phyloP scores from a whole-genome alignment of 495 filamentous ascomycete genomes.

The Viridothelium virens region DNA sequence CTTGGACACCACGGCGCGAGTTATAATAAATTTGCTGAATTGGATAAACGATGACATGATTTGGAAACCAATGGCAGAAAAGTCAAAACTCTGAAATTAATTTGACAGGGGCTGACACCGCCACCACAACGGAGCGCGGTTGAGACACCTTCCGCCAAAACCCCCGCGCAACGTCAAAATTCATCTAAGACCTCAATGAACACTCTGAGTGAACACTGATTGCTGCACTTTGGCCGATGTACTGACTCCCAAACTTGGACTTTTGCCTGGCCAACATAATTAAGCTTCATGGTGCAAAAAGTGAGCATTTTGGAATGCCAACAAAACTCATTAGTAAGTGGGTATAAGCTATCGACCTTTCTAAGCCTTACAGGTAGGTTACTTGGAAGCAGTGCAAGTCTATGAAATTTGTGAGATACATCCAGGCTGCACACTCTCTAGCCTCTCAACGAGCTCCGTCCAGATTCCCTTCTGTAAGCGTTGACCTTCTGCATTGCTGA shows the following conservation, averaged over 20 bases:
- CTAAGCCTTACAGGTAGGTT: neutral
- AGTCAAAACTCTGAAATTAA: too few species aligned
- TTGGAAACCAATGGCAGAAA: too few species aligned
- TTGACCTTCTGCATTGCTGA: slow-evolving; percentile 7
- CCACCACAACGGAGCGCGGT: too few species aligned
- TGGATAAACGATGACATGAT: too few species aligned
- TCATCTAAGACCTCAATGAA: too few species aligned
- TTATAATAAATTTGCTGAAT: too few species aligned
- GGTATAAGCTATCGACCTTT: neutral
- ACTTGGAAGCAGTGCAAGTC: neutral
- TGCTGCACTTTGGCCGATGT: too few species aligned
- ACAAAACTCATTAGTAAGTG: neutral
- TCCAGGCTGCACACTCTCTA: slow-evolving; percentile 13
- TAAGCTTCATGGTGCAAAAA: neutral
- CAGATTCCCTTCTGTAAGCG: slow-evolving; percentile 11
- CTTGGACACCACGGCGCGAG: too few species aligned
- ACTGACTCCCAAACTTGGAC: neutral
- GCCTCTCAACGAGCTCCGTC: slow-evolving; percentile 12
- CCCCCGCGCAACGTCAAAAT: too few species aligned
- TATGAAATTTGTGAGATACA: neutral
- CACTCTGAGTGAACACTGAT: too few species aligned
- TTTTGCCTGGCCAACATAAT: neutral
- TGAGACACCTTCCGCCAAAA: too few species aligned
- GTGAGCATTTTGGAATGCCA: neutral
- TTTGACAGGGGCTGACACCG: too few species aligned